Conservation (phyloP, 768 basidiomycete genomes). For the Kwoniella sp. region DNA sequence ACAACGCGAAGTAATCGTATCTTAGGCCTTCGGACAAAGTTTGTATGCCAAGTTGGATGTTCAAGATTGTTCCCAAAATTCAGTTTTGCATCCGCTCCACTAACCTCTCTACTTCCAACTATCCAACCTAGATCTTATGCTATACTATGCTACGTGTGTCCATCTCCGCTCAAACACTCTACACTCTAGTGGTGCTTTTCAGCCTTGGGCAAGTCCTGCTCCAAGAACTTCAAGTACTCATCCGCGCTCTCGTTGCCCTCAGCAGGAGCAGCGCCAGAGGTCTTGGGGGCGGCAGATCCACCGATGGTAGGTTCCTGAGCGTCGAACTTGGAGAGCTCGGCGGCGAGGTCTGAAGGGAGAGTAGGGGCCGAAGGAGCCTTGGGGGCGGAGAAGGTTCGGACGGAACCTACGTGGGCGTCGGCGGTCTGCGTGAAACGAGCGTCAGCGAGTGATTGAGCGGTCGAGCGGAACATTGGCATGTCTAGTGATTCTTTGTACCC, state of each 20-base stretch:
- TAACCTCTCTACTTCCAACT: not conserved
- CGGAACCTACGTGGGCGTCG: slow-evolving; percentile 83
- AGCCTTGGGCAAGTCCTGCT: slow-evolving; percentile 72
- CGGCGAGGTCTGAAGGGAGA: slow-evolving; percentile 79
- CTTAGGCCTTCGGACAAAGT: too few relatives aligned
- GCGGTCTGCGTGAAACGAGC: slow-evolving; percentile 63
- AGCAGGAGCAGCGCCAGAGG: slow-evolving; percentile 47
- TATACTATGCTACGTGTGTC: too few relatives aligned
- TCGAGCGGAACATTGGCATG: too few relatives aligned
- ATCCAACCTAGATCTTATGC: not conserved
- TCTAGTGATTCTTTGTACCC: too few relatives aligned
- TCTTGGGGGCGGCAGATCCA: slow-evolving; percentile 52
- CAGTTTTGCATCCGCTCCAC: slow-evolving; percentile 4
- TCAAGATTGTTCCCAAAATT: not conserved
- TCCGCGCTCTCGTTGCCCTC: slow-evolving; percentile 65
- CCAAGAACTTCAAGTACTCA: slow-evolving; percentile 76
- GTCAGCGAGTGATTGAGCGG: slow-evolving; percentile 1
- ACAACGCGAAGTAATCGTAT: too few relatives aligned
- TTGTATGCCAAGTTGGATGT: too few relatives aligned
- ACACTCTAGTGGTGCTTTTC: slow-evolving; percentile 62
- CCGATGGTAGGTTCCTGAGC: slow-evolving; percentile 67
- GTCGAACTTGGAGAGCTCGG: slow-evolving; percentile 82
- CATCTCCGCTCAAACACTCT: not conserved
- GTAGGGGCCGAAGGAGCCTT: slow-evolving; percentile 71
- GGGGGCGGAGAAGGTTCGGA: slow-evolving; percentile 79